These are phyloP conservation scores for Gloeostereum incarnatum DNA, from an alignment of 768 basidiomycete genomes.

Conservation along the genomic window DNA sequence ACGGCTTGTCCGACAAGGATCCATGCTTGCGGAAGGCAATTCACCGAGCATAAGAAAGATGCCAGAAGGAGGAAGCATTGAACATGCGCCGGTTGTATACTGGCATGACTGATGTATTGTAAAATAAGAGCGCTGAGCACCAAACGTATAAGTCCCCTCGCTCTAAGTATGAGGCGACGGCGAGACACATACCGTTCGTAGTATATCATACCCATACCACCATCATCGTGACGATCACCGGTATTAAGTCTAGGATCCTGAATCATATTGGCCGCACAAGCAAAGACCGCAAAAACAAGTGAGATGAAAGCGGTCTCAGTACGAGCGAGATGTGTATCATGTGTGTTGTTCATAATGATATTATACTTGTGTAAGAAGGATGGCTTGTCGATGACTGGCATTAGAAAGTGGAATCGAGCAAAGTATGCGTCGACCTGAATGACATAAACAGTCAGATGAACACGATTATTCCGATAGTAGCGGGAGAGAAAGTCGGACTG, in stretches of 20 bases:
- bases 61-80: conserved; percentile 87
- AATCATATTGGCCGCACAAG: conserved; percentile 76
- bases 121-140: conserved; percentile 69
- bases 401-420: conserved; percentile 74
- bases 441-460: conserved; percentile 14
- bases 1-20: conserved; percentile 86
- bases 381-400: conserved; percentile 83
- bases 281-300: conserved; percentile 82
- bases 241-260: conserved; percentile 58
- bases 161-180: conserved; percentile 5
- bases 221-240: conserved; percentile 56
- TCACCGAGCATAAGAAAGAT: conserved; percentile 86
- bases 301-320: conserved; percentile 70
- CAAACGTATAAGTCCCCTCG: conserved; percentile 4
- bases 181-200: conserved; percentile 63
- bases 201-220: conserved; percentile 84
- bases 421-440: conserved; percentile 81
- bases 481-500: conserved; percentile 8
- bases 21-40: conserved; percentile 93
- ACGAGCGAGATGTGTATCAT: conserved; percentile 42
- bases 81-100: conserved; percentile 78
- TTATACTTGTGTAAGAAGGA: conserved; percentile 69
- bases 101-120: conserved; percentile 87
- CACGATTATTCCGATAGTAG: no score
- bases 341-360: conserved; percentile 61